These are phyloP conservation scores for Acanthamoeba healyi DNA, from an alignment of 208 protist genomes.

Conservation along the genomic window DNA sequence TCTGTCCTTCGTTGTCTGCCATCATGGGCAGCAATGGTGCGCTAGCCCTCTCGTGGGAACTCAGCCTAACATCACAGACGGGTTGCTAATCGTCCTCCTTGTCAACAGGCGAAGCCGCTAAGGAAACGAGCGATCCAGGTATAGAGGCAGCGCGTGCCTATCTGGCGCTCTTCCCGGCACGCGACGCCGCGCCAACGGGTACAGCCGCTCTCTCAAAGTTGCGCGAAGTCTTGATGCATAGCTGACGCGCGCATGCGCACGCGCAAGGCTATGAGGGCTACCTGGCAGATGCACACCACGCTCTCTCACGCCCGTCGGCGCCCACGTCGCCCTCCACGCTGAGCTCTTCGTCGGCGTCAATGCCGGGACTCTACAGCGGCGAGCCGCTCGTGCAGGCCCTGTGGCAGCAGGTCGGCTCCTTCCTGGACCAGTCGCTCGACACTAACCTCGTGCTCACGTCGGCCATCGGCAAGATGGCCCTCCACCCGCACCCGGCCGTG, in stretches of 20 bases:
- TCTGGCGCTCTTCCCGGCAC: background rate
- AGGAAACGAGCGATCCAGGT: background rate
- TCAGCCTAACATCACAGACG: no score
- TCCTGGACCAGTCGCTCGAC: slow-evolving; percentile 28
- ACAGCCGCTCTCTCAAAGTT: background rate
- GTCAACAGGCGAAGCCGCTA: background rate
- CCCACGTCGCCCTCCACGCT: slow-evolving; percentile 2
- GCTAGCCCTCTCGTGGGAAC: background rate
- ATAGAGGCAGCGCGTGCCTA: slow-evolving; percentile 1
- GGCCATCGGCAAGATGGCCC: slow-evolving; percentile 16
- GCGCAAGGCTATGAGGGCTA: background rate
- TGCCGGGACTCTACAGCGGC: slow-evolving; percentile 34
- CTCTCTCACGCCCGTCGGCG: background rate
- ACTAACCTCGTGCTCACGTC: slow-evolving; percentile 8
- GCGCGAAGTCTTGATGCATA: background rate
- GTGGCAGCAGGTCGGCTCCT: background rate
- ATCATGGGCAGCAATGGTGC: background rate
- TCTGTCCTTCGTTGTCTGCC: background rate
- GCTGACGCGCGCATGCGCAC: background rate
- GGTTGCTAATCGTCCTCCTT: background rate
- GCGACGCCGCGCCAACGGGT: slow-evolving; percentile 8
- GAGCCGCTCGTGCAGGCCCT: slow-evolving; percentile 37
- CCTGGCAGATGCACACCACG: background rate
- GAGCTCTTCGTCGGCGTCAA: background rate
- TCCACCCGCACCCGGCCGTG: slow-evolving; percentile 4